Evolutionary conservation across 164 flowering plant species (phyloP).

Genomic region (Pachysandra terminalis): DNA sequence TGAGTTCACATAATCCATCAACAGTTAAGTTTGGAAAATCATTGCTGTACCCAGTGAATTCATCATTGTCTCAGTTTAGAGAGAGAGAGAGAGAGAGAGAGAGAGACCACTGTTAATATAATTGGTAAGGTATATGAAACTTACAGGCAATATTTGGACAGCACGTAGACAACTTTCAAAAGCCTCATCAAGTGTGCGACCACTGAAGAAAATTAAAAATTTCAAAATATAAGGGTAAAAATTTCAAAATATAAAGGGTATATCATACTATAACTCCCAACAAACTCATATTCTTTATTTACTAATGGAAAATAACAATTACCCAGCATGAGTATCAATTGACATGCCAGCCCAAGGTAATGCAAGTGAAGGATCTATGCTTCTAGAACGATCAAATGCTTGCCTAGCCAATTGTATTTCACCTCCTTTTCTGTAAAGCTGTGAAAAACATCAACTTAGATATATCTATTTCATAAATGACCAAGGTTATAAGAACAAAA

Average conservation of each 20-base stretch:
- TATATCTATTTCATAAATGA: conserved; percentile 5
- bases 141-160: conserved; percentile 80
- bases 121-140: conserved; percentile 10
- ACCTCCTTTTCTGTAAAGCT: conserved; percentile 68
- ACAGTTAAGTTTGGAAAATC: too few species aligned
- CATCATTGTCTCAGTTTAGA: too few species aligned
- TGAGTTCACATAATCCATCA: too few species aligned
- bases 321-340: conserved; percentile 61
- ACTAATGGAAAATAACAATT: conserved; percentile 11
- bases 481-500: background rate
- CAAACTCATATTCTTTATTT: background rate
- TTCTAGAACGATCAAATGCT: conserved; percentile 93
- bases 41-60: too few species aligned
- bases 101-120: background rate
- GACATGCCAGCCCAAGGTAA: conserved; percentile 99
- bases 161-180: conserved; percentile 88
- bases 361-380: conserved; percentile 95
- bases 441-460: conserved; percentile 21
- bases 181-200: conserved; percentile 59
- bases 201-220: conserved; percentile 30
- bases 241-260: background rate
- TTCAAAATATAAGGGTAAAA: too few species aligned
- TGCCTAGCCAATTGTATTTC: conserved; percentile 53
- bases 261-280: background rate
- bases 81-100: too few species aligned